Evolutionary conservation across 2,329 filamentous ascomycete genomes (phyloP).

Genomic region (Cercospora beticola): DNA sequence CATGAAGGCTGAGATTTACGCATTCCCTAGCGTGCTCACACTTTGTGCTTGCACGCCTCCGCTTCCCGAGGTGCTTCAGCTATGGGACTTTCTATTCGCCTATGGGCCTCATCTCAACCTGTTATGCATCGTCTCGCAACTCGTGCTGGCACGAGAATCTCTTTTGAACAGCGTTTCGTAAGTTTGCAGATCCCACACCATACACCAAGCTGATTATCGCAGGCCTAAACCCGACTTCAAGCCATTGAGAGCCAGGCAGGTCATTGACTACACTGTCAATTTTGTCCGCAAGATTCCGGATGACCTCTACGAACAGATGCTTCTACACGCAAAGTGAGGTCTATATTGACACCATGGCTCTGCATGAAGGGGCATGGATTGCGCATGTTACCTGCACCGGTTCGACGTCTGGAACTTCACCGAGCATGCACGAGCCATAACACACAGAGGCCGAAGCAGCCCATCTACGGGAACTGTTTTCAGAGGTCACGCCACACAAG

Average conservation of each 20-base stretch:
- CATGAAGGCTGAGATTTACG: constrained; percentile 90
- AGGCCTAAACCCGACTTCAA: constrained; percentile 71
- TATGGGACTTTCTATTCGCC: constrained; percentile 97
- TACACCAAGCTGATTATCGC: not conserved
- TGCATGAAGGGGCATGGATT: no score
- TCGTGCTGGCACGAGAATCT: constrained; percentile 82
- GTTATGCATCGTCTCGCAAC: constrained; percentile 90
- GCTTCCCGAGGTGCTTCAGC: constrained; percentile 82
- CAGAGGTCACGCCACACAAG: not conserved
- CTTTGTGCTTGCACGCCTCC: constrained; percentile 95
- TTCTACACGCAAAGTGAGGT: constrained; percentile 73
- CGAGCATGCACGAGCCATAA: not conserved
- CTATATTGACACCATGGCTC: no score
- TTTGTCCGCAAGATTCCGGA: constrained; percentile 88
- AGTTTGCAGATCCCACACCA: constrained; percentile 26
- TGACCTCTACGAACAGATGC: constrained; percentile 85
- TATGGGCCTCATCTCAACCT: constrained; percentile 95
- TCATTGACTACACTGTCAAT: constrained; percentile 66
- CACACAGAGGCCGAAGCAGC: not conserved
- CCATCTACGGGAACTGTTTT: not conserved
- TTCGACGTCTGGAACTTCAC: not conserved
- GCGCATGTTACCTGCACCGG: no score
- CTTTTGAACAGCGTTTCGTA: constrained; percentile 83
- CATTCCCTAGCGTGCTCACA: constrained; percentile 91
- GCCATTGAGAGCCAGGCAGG: constrained; percentile 34